A percentile compares a stretch with the other conserved stretches of the same genome.
These are phyloP conservation scores for Talaromyces nanjingensis DNA, from an alignment of 495 filamentous ascomycete genomes.

Conservation along the genomic window DNA sequence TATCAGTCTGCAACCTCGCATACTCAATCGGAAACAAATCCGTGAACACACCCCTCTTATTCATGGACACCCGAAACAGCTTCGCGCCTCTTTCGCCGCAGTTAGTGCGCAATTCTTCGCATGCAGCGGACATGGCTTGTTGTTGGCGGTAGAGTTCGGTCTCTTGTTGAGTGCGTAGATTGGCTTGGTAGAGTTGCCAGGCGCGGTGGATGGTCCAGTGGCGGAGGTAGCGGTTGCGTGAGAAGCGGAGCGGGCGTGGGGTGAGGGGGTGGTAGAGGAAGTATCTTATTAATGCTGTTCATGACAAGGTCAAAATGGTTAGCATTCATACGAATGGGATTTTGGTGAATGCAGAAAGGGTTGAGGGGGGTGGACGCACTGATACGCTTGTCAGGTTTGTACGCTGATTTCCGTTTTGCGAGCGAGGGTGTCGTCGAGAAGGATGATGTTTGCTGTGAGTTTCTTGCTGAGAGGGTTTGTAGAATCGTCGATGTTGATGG, in stretches of 20 bases:
- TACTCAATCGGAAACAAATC: conserved; percentile 78
- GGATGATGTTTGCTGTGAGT: conserved; percentile 10
- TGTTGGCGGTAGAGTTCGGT: conserved; percentile 65
- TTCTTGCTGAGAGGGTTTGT: not conserved
- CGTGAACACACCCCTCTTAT: conserved; percentile 69
- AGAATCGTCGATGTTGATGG: conserved; percentile 1
- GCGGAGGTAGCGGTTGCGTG: conserved; percentile 77
- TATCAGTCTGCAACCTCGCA: conserved; percentile 74
- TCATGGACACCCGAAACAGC: conserved; percentile 76
- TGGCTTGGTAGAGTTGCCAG: conserved; percentile 66
- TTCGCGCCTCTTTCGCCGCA: conserved; percentile 62
- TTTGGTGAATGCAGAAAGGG: not conserved
- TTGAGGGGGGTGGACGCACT: conserved; percentile 29
- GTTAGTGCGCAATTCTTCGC: conserved; percentile 70
- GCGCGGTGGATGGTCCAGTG: conserved; percentile 99
- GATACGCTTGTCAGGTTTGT: conserved; percentile 33
- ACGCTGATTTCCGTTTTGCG: conserved; percentile 25
- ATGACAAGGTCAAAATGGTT: too few species aligned
- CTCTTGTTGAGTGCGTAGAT: conserved; percentile 53
- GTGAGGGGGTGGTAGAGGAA: conserved; percentile 57
- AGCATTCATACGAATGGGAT: not conserved
- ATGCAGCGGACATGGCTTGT: conserved; percentile 70
- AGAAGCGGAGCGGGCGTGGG: conserved; percentile 77
- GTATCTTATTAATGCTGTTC: conserved; percentile 55
- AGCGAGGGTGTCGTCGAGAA: conserved; percentile 40